Conservation (phyloP, 768 basidiomycete species). For the Agaricus blazei region DNA sequence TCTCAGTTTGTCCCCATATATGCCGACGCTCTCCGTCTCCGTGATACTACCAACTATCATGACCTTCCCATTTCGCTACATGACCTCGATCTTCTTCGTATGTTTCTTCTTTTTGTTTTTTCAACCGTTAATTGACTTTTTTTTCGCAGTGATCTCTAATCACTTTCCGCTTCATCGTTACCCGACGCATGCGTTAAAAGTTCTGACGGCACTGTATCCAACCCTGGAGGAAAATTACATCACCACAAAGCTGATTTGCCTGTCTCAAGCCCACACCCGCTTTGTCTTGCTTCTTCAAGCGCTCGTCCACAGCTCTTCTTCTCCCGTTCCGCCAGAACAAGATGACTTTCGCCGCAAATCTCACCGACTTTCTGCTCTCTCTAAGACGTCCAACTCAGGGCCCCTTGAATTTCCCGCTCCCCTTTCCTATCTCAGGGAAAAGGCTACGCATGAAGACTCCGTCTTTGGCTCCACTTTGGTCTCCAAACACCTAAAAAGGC, state of each 20-base stretch:
- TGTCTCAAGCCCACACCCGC: slow-evolving; percentile 65
- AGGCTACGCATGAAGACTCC: slow-evolving; percentile 12
- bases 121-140: slow-evolving; percentile 6
- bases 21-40: slow-evolving; percentile 31
- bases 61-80: slow-evolving; percentile 48
- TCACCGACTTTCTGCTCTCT: slow-evolving; percentile 14
- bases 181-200: slow-evolving; percentile 58
- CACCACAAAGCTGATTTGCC: slow-evolving; percentile 34
- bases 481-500: slow-evolving; percentile 17
- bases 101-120: slow-evolving; percentile 18
- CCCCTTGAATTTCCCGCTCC: slow-evolving; percentile 76
- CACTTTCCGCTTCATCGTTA: slow-evolving; percentile 62
- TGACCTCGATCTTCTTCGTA: slow-evolving; percentile 64
- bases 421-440: slow-evolving; percentile 39
- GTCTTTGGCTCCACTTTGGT: slow-evolving; percentile 3
- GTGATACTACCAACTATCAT: slow-evolving; percentile 35
- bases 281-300: slow-evolving; percentile 73
- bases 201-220: slow-evolving; percentile 35
- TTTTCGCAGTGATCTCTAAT: slow-evolving; percentile 55
- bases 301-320: slow-evolving; percentile 56
- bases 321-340: slow-evolving; percentile 40
- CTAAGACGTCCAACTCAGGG: slow-evolving; percentile 27
- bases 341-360: slow-evolving; percentile 32
- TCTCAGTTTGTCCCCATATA: slow-evolving; percentile 58
- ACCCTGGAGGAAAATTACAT: slow-evolving; percentile 26